Conservation (phyloP, 2,329 filamentous ascomycete species). For the Teratosphaeria pseudoeucalypti region DNA sequence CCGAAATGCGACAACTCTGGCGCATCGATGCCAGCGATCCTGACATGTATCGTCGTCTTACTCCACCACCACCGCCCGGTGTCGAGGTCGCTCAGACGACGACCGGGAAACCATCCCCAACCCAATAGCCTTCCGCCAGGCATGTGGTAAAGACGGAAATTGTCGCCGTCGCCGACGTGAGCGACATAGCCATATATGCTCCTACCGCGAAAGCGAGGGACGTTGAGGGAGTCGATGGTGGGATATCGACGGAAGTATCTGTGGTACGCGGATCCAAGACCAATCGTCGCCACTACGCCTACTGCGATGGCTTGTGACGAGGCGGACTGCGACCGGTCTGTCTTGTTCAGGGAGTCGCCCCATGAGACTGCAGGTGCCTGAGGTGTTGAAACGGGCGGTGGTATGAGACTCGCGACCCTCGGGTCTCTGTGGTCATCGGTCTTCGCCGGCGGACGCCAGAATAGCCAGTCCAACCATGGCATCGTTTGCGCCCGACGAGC, state of each 20-base stretch:
- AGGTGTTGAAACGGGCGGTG: background rate
- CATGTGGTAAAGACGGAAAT: constrained; percentile 89
- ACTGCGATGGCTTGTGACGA: constrained; percentile 34
- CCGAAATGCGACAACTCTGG: constrained; percentile 92
- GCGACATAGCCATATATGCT: constrained; percentile 80
- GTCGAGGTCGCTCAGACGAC: constrained; percentile 5
- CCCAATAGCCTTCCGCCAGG: constrained; percentile 78
- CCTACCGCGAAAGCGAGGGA: constrained; percentile 61
- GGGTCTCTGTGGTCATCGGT: constrained; percentile 10
- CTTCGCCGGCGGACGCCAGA: constrained; percentile 12
- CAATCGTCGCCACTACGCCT: constrained; percentile 43
- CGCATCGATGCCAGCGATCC: constrained; percentile 85
- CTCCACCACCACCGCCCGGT: constrained; percentile 7
- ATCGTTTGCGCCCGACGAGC: background rate
- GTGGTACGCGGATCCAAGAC: constrained; percentile 51
- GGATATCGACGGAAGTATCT: constrained; percentile 74
- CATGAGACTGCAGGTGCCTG: constrained; percentile 31
- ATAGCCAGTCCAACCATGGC: constrained; percentile 12
- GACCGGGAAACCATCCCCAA: constrained; percentile 52
- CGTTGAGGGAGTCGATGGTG: constrained; percentile 62
- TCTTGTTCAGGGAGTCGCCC: constrained; percentile 29
- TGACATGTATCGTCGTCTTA: constrained; percentile 62
- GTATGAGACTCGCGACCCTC: background rate
- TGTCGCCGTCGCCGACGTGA: constrained; percentile 91
- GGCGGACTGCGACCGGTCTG: constrained; percentile 45